Percentiles rank a stretch among this genome's conserved stretches.
Conservation (phyloP, 2,329 filamentous ascomycete genomes). For the Scytalidium sp. region DNA sequence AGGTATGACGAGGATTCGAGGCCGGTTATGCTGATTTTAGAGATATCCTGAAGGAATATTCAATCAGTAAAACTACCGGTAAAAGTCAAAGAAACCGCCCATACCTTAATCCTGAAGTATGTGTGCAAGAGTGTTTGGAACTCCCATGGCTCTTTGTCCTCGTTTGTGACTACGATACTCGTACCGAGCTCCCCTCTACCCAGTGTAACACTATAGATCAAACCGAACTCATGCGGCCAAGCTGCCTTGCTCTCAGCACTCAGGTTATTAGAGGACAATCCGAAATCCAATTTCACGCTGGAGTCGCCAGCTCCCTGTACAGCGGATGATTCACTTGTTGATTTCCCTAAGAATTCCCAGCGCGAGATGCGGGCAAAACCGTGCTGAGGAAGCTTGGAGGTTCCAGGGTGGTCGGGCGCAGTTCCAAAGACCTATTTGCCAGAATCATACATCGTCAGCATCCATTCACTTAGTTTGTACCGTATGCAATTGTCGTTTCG, state of each 20-base stretch:
- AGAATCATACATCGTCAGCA: constrained; percentile 1
- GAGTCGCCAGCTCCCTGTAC: constrained; percentile 47
- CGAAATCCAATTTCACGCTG: constrained; percentile 93
- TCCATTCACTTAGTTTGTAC: not conserved
- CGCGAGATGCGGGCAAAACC: constrained; percentile 86
- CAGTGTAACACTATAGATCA: constrained; percentile 91
- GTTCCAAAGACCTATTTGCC: constrained; percentile 79
- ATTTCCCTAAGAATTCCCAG: constrained; percentile 95
- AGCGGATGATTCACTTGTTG: constrained; percentile 59
- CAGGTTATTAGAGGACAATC: constrained; percentile 72
- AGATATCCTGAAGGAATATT: constrained; percentile 64
- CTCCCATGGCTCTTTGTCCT: constrained; percentile 78
- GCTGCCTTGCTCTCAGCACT: constrained; percentile 63
- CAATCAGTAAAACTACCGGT: constrained; percentile 8
- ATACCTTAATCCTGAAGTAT: constrained; percentile 78
- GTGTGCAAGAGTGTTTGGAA: constrained; percentile 91
- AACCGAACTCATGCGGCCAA: constrained; percentile 85
- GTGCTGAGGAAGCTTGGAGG: constrained; percentile 80
- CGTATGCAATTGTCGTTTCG: not conserved
- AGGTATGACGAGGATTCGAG: constrained; percentile 74
- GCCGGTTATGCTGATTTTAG: constrained; percentile 67
- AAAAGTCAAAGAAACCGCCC: constrained; percentile 24
- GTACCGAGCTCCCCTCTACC: constrained; percentile 73
- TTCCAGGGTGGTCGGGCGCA: constrained; percentile 72
- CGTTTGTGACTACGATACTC: constrained; percentile 83